phyloP scores from a whole-genome alignment of 805 yeast species.

The Schizosaccharomyces lindneri region DNA sequence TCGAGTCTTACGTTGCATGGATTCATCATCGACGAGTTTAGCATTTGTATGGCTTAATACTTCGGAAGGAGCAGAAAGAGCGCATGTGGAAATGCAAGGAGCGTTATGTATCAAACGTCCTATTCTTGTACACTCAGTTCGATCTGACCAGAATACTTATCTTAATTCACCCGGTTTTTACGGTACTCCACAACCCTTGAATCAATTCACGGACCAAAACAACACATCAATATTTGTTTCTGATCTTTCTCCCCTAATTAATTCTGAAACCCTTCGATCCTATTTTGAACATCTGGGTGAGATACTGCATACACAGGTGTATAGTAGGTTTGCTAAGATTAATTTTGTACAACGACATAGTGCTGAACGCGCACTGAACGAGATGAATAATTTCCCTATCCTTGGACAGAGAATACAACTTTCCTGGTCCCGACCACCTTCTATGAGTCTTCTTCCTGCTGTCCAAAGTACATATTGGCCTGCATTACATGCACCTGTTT shows the following conservation, averaged over 20 bases:
- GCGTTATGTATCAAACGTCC: conserved; percentile 44
- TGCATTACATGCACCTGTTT: not conserved
- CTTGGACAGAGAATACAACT: conserved; percentile 62
- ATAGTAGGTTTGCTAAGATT: conserved; percentile 58
- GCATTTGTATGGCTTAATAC: conserved; percentile 64
- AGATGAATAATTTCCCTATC: conserved; percentile 76
- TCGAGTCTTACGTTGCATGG: not conserved
- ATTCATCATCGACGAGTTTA: conserved; percentile 3
- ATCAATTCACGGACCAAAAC: conserved; percentile 52
- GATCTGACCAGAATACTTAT: conserved; percentile 21
- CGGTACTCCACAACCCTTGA: conserved; percentile 14
- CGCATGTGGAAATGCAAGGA: conserved; percentile 66
- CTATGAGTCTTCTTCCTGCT: not conserved
- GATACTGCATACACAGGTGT: conserved; percentile 53
- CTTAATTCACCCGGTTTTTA: conserved; percentile 13
- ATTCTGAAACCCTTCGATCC: conserved; percentile 35
- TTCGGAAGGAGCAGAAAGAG: conserved; percentile 42
- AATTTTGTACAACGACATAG: conserved; percentile 52
- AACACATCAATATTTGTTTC: conserved; percentile 55
- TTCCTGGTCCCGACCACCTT: conserved; percentile 49
- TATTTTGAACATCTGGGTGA: conserved; percentile 46
- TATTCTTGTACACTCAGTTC: conserved; percentile 49
- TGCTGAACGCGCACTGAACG: conserved; percentile 65
- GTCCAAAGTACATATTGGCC: not conserved
- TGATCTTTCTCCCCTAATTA: conserved; percentile 32